These are phyloP conservation scores for Umbelopsis ramanniana DNA, from an alignment of 192 early-diverging fungal genomes.

Conservation along the genomic window DNA sequence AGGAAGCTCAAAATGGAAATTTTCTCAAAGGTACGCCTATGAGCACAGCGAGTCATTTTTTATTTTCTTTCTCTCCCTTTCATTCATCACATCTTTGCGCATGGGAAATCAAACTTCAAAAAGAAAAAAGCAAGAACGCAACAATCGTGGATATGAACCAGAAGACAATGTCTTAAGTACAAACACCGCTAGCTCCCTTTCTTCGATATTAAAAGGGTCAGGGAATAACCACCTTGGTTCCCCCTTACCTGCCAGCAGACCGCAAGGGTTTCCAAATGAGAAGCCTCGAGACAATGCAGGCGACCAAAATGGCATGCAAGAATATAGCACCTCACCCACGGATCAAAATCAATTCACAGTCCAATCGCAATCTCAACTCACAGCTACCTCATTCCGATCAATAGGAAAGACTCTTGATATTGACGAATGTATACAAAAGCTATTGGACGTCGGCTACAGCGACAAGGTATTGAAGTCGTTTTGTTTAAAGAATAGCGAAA, in stretches of 20 bases:
- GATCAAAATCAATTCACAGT: conserved; percentile 30
- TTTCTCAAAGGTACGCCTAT: conserved; percentile 23
- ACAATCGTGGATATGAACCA: conserved; percentile 2
- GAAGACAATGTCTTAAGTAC: conserved; percentile 37
- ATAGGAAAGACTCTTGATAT: conserved; percentile 47
- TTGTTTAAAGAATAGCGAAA: conserved; percentile 85
- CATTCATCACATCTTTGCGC: background rate
- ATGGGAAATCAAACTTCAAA: conserved; percentile 19
- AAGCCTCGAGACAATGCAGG: background rate
- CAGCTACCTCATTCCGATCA: conserved; percentile 36
- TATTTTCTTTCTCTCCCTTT: conserved; percentile 1
- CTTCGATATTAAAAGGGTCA: conserved; percentile 34
- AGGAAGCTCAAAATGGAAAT: background rate
- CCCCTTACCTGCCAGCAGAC: conserved; percentile 26
- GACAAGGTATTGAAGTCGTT: conserved; percentile 77
- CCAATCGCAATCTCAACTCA: conserved; percentile 19
- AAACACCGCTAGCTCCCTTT: conserved; percentile 40
- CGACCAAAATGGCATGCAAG: conserved; percentile 25
- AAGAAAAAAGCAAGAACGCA: conserved; percentile 5
- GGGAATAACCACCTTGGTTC: background rate
- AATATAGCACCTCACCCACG: conserved; percentile 22
- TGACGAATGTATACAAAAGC: conserved; percentile 88
- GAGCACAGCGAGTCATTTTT: background rate
- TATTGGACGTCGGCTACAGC: conserved; percentile 78
- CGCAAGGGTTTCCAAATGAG: conserved; percentile 13